Evolutionary conservation across 202 grass and related monocot genomes (phyloP).

Genomic region (Setaria italica): DNA sequence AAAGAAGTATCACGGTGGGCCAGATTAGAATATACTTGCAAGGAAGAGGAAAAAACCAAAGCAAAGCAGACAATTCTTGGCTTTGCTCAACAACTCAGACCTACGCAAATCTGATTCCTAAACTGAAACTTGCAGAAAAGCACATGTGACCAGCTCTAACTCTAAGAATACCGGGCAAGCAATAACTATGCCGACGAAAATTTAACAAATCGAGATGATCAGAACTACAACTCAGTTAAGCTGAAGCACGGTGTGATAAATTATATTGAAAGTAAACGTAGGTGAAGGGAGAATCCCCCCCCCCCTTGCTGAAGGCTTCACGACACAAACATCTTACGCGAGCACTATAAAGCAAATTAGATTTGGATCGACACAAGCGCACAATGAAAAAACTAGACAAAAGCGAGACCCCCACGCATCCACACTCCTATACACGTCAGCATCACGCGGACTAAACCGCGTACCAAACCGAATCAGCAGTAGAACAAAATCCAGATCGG

Average conservation of each 20-base stretch:
- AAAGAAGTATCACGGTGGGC: constrained; percentile 41
- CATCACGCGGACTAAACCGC: constrained; percentile 42
- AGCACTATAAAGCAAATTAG: background rate
- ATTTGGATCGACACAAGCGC: constrained; percentile 26
- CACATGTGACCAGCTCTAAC: background rate
- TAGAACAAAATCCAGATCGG: constrained; percentile 14
- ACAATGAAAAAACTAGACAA: background rate
- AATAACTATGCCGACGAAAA: background rate
- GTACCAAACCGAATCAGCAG: constrained; percentile 30
- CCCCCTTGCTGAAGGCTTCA: constrained; percentile 23
- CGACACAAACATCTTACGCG: background rate
- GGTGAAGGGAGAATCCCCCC: constrained; percentile 11
- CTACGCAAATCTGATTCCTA: constrained; percentile 11
- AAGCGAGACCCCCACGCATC: background rate
- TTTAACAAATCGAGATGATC: background rate
- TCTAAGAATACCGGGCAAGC: background rate
- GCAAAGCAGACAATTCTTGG: constrained; percentile 33
- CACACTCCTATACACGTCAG: constrained; percentile 32
- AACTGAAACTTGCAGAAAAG: background rate
- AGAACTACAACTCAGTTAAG: background rate
- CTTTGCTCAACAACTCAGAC: constrained; percentile 31
- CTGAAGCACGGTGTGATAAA: background rate
- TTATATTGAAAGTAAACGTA: background rate
- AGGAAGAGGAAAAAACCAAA: constrained; percentile 42
- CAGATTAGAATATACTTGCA: constrained; percentile 47